Evolutionary conservation across 2,329 filamentous ascomycete species (phyloP), one percentile per base, ranked within the genome.

Genomic region (Verticillium klebahnii): DNA sequence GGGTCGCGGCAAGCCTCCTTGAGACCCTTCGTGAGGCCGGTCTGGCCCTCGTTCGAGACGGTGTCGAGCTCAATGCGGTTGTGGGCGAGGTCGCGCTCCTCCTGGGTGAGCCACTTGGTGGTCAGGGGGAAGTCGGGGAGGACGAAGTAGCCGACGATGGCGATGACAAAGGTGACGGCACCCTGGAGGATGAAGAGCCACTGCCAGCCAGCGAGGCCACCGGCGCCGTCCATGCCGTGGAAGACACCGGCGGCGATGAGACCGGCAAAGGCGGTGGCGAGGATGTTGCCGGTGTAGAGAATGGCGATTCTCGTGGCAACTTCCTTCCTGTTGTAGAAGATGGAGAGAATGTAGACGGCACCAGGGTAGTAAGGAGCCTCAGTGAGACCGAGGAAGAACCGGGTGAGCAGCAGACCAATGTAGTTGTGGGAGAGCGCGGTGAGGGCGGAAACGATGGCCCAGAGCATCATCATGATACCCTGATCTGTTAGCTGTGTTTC

Each of bases 211-310:
- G 66, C 65, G 12, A 78, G 63, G 1, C 76, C 75, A 31, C 60
- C 64, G 2, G 64, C 65, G n/a, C 72, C 70, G 59, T 78, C 75
- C 75, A 90, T 81, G 45, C 84, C 82, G 19, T 76, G 74, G 0
- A 85, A 86, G 57, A 92, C 88, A 6, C 86, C 82, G 1, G 85
- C 85, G 2, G 85, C 83, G 25, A 89, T 78, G n/a, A 88, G 75
- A 1, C 87, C 89, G 0, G 86, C 87, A 68, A 91, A 90, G 0
- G 88, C 88, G 0, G 87, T 87, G 0, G 85, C 87, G 6, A 91
- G 80, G 12, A 91, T 77, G 6, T 86, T 85, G 0, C 87, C 89
- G 0, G 85, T 85, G 61, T 82, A 77, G 0, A 77, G 77, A 9
- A 88, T 78, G 12, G 85, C 84, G 25, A 86, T 88, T 17, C 87